Conservation (phyloP, 148 eudicot species). For the Limonium bicolor region DNA sequence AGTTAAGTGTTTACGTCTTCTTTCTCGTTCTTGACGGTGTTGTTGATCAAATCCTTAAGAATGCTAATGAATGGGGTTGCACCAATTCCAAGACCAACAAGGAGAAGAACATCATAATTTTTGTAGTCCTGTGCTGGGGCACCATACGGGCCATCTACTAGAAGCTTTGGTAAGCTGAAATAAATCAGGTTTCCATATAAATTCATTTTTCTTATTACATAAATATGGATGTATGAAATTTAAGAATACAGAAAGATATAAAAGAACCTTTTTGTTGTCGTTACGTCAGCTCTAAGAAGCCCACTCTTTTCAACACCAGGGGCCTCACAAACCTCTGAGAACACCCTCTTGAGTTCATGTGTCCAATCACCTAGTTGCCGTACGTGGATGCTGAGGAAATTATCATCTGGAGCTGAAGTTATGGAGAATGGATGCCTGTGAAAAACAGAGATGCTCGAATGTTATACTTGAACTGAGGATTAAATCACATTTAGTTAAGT, state of each 20-base stretch:
- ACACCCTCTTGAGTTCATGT: slow-evolving; percentile 54
- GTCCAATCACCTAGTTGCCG: slow-evolving; percentile 93
- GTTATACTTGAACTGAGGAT: no score
- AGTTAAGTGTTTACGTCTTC: slow-evolving; percentile 63
- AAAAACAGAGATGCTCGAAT: not conserved
- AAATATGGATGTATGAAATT: no score
- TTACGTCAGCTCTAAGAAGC: slow-evolving; percentile 77
- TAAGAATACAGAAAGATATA: not conserved
- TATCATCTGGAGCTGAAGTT: slow-evolving; percentile 92
- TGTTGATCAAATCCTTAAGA: slow-evolving; percentile 83
- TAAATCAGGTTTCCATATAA: no score
- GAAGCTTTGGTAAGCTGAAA: slow-evolving; percentile 73
- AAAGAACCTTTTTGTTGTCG: slow-evolving; percentile 43
- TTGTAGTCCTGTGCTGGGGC: slow-evolving; percentile 95
- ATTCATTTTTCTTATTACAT: no score
- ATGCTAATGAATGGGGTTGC: slow-evolving; percentile 97
- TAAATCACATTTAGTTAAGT: no score
- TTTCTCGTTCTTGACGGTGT: slow-evolving; percentile 70
- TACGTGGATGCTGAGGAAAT: slow-evolving; percentile 79
- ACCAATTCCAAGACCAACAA: slow-evolving; percentile 91
- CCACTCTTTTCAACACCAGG: slow-evolving; percentile 71
- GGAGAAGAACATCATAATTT: slow-evolving; percentile 82
- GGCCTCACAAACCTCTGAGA: slow-evolving; percentile 46
- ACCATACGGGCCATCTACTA: slow-evolving; percentile 94
- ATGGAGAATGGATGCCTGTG: slow-evolving; percentile 99